A percentile compares a stretch with the other conserved stretches of the same genome.
Evolutionary conservation across 148 eudicot genomes (phyloP).

Genomic region (Camellia lanceoleosa): DNA sequence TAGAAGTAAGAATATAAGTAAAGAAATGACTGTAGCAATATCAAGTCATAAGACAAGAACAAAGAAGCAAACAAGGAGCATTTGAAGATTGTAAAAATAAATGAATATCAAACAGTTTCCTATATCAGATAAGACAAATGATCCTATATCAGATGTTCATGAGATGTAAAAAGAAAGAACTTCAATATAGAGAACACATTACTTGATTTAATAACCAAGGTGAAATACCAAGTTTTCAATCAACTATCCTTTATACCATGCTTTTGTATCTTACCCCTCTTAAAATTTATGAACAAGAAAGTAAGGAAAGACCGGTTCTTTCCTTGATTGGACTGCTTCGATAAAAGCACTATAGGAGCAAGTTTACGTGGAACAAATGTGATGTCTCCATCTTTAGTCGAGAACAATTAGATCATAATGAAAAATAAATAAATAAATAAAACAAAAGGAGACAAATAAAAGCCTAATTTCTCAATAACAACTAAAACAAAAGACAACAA

Average conservation of each 20-base stretch:
- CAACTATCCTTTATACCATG: background rate
- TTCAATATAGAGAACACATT: background rate
- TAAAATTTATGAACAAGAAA: background rate
- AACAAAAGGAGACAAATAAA: too few relatives aligned
- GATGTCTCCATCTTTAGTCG: background rate
- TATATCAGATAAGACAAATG: background rate
- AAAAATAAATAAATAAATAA: too few relatives aligned
- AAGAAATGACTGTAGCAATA: background rate
- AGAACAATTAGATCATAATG: background rate
- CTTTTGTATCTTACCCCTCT: background rate
- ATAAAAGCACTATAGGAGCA: background rate
- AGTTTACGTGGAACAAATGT: background rate
- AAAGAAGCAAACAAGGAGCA: background rate
- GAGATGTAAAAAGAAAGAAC: slow-evolving; percentile 1
- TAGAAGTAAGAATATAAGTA: background rate
- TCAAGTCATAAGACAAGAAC: background rate
- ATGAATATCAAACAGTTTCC: too few relatives aligned
- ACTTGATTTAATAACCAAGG: background rate
- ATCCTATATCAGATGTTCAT: background rate
- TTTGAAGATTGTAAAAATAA: too few relatives aligned
- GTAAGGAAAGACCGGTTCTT: background rate
- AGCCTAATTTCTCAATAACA: too few relatives aligned
- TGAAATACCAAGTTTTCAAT: background rate
- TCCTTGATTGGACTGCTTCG: background rate
- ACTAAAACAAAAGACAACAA: too few relatives aligned